Evolutionary conservation across 2,329 filamentous ascomycete species (phyloP), one percentile per base, ranked within the genome.

Genomic region (Fusarium solani-melongenae): DNA sequence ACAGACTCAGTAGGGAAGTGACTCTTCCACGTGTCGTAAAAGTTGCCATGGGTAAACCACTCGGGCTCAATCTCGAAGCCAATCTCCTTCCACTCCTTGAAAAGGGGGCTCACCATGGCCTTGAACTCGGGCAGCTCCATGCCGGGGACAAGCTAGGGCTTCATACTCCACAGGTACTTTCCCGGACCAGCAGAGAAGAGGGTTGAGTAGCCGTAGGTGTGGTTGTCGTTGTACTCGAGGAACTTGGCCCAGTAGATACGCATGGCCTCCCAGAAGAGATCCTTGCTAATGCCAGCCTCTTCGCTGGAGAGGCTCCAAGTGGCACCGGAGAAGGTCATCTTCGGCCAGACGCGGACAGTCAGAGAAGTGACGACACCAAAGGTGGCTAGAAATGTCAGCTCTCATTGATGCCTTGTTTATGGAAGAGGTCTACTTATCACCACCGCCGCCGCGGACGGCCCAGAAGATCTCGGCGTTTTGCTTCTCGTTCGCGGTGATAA

Each of bases 401-500:
- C 3, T 51, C 27, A 24, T 8, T 24, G 15, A 20, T 17, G 14
- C 17, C 11, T 20, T 15, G 6, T 6, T 7, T 9, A 6, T 39
- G 8, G 12, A 6, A 4, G 15, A n/a, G 17, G 4, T 6, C 4
- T 10, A 51, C 51, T 63, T 63, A 66, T 59, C 27, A 33, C 64
- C 64, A n/a, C 85, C 85, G 3, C 83, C 86, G 5, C 86, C 87
- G 27, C 84, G 79, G 24, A 88, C 77, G 5, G 87, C 86, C 83
- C 86, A 88, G 80, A 86, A 88, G 0, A 89, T 79, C 31, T 88
- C 87, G 0, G 79, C 61, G 70, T 88, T 81, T n/a, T 81, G 75
- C 17, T 76, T 81, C 36, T 83, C 76, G 64, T 83, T 83, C n/a
- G 80, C 83, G 58, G 82, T 82, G 41, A 86, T 74, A 49, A 85